A percentile compares a stretch with the other conserved stretches of the same genome.
Conservation (phyloP, 306 rosid species). For the Vachellia pachyceras region DNA sequence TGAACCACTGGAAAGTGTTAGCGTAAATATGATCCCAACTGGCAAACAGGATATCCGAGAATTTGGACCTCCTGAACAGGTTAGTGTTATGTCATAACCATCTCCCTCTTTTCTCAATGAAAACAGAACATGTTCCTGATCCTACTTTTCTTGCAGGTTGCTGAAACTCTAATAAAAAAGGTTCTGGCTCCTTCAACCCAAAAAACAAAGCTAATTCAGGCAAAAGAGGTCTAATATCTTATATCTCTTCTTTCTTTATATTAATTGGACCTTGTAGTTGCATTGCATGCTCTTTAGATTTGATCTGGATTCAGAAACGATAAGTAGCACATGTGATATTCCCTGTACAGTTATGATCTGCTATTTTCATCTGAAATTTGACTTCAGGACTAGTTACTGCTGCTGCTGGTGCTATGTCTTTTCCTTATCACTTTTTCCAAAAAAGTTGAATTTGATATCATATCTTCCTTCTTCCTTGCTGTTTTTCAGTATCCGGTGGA, state of each 20-base stretch:
- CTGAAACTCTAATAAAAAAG: slow-evolving; percentile 76
- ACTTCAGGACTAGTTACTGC: background rate
- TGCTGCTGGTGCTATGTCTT: background rate
- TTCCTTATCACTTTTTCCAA: slow-evolving; percentile 2
- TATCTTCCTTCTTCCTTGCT: background rate
- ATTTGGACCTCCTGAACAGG: slow-evolving; percentile 85
- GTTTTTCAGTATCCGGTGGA: background rate
- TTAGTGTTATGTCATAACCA: slow-evolving; percentile 33
- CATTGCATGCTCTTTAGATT: slow-evolving; percentile 13
- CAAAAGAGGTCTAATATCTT: slow-evolving; percentile 70
- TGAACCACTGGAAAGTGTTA: slow-evolving; percentile 88
- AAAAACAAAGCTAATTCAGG: slow-evolving; percentile 86
- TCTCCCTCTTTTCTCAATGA: slow-evolving; percentile 16
- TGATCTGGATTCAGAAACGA: slow-evolving; percentile 10
- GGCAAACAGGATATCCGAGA: slow-evolving; percentile 79
- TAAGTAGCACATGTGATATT: background rate
- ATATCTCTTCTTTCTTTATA: background rate
- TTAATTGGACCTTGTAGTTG: background rate
- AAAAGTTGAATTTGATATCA: slow-evolving; percentile 10
- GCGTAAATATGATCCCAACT: slow-evolving; percentile 76
- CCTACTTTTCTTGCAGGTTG: slow-evolving; percentile 61
- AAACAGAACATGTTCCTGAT: slow-evolving; percentile 2
- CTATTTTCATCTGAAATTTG: slow-evolving; percentile 16
- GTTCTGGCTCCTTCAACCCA: slow-evolving; percentile 89
- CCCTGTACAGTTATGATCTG: slow-evolving; percentile 1